These are phyloP conservation scores for Angomonas deanei DNA, from an alignment of 208 protist species.

Conservation along the genomic window DNA sequence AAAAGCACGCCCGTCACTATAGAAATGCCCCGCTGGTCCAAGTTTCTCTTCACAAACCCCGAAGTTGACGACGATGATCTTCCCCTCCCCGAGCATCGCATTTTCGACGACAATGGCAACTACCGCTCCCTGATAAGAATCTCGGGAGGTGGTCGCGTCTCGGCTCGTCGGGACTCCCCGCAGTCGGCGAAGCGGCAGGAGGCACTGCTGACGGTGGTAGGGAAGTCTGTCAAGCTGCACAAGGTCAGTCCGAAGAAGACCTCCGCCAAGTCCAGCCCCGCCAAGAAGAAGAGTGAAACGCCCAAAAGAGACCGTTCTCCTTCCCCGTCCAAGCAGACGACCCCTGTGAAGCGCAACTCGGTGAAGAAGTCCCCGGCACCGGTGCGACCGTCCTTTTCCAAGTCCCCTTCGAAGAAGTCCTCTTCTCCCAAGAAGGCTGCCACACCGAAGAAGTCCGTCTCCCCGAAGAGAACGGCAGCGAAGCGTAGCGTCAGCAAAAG, in stretches of 20 bases:
- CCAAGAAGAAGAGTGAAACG: background rate
- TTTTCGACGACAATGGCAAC: conserved; percentile 76
- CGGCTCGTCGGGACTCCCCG: background rate
- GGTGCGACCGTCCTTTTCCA: background rate
- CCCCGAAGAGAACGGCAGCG: background rate
- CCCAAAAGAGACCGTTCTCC: too few relatives aligned
- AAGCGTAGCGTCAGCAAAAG: background rate
- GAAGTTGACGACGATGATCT: conserved; percentile 85
- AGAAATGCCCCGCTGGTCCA: conserved; percentile 78
- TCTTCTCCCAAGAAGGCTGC: conserved; percentile 11
- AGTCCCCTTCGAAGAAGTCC: background rate
- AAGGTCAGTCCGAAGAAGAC: too few relatives aligned
- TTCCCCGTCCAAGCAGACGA: conserved; percentile 5
- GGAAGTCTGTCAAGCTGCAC: conserved; percentile 7
- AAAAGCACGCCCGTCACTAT: too few relatives aligned
- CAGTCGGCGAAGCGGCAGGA: conserved; percentile 7
- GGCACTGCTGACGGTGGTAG: conserved; percentile 18
- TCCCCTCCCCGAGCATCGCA: conserved; percentile 71
- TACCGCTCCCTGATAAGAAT: conserved; percentile 25
- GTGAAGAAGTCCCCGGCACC: background rate
- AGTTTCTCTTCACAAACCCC: conserved; percentile 49
- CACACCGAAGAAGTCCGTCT: background rate
- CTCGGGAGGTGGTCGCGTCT: conserved; percentile 22
- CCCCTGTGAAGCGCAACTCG: conserved; percentile 8
- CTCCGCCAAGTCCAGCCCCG: background rate